phyloP scores from a whole-genome alignment of 805 yeast genomes.

The Cyberlindnera mississippiensis region DNA sequence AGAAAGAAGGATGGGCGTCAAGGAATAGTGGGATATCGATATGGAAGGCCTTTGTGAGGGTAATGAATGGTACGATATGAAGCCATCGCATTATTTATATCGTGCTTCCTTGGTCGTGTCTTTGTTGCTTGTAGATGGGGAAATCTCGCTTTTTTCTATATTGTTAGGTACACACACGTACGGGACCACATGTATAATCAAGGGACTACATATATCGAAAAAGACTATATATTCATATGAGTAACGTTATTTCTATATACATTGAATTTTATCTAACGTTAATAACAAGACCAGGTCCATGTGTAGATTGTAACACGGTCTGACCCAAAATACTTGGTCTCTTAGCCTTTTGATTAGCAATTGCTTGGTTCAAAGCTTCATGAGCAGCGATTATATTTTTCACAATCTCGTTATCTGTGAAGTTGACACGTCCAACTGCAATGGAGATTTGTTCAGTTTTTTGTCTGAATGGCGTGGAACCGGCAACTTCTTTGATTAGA shows the following conservation, averaged over 20 bases:
- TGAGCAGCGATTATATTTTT: conserved; percentile 67
- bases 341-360: conserved; percentile 55
- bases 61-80: too few species aligned
- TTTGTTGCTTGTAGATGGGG: too few species aligned
- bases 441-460: conserved; percentile 54
- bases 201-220: too few species aligned
- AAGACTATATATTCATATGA: too few species aligned
- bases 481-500: conserved; percentile 52
- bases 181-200: too few species aligned
- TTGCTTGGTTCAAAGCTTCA: conserved; percentile 51
- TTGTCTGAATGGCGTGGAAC: conserved; percentile 78
- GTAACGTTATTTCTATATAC: background rate
- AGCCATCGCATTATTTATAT: too few species aligned
- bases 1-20: conserved; percentile 9
- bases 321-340: conserved; percentile 69
- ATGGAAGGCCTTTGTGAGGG: too few species aligned
- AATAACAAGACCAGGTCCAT: conserved; percentile 77
- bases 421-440: conserved; percentile 73
- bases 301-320: conserved; percentile 62
- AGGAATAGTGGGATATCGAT: conserved; percentile 13
- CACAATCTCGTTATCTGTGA: conserved; percentile 71
- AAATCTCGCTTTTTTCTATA: too few species aligned
- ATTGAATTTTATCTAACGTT: conserved; percentile 31
- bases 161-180: too few species aligned
- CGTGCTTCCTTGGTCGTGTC: too few species aligned